phyloP scores from a whole-genome alignment of 208 protist species.

The Trypanosoma boissoni region DNA sequence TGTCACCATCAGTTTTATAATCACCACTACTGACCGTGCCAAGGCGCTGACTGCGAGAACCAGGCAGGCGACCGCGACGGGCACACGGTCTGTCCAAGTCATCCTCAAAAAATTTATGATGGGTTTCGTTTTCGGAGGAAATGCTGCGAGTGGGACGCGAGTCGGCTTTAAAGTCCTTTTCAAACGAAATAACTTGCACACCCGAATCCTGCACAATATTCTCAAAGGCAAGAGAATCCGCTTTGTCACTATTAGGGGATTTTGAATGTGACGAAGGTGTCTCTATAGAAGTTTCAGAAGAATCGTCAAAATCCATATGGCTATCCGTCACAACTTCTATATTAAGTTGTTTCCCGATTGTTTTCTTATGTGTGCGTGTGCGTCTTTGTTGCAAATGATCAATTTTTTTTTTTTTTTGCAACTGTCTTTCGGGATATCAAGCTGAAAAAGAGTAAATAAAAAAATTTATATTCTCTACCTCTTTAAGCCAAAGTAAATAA shows the following conservation, averaged over 20 bases:
- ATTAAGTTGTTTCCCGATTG: neutral
- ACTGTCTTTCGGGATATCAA: neutral
- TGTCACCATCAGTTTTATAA: no score
- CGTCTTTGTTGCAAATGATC: neutral
- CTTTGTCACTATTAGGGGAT: neutral
- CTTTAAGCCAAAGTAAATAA: no score
- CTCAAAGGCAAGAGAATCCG: neutral
- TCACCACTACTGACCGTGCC: no score
- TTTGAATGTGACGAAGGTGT: neutral
- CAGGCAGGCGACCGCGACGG: slow-evolving; percentile 2
- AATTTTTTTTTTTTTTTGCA: slow-evolving; percentile 8
- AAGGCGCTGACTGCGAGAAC: slow-evolving; percentile 10
- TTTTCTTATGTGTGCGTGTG: neutral
- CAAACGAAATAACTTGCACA: neutral
- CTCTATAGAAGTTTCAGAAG: neutral
- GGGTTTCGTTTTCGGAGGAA: neutral
- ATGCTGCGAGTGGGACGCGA: neutral
- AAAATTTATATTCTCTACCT: neutral
- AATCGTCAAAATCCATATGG: slow-evolving; percentile 14
- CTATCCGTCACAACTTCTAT: neutral
- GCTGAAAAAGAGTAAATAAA: neutral
- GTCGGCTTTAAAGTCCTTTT: slow-evolving; percentile 7
- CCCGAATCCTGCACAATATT: slow-evolving; percentile 4
- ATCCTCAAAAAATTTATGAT: neutral
- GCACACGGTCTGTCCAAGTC: neutral